These are phyloP conservation scores for Corynespora cassiicola DNA, from an alignment of 2,329 filamentous ascomycete genomes.

Conservation along the genomic window DNA sequence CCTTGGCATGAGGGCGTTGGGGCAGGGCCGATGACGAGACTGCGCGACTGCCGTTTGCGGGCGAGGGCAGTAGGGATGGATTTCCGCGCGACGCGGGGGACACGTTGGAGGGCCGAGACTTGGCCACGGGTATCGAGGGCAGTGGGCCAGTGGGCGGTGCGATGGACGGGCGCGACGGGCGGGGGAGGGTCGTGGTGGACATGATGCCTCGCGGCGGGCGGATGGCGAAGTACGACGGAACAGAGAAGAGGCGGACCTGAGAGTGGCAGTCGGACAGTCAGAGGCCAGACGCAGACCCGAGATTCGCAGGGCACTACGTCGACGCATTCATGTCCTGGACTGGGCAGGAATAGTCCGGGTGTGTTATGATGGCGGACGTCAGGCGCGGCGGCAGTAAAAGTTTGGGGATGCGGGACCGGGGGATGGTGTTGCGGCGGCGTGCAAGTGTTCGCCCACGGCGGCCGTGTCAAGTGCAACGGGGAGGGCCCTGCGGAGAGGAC, in stretches of 20 bases:
- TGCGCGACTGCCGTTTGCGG: slow-evolving; percentile 29
- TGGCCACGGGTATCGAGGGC: slow-evolving; percentile 75
- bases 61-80: slow-evolving; percentile 39
- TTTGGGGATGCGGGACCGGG: neutral
- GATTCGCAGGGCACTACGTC: slow-evolving; percentile 23
- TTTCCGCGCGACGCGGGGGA: slow-evolving; percentile 33
- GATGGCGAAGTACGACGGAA: no score
- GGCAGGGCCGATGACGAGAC: slow-evolving; percentile 42
- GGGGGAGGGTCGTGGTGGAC: slow-evolving; percentile 68
- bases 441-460: no score
- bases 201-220: slow-evolving; percentile 30
- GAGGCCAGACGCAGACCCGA: no score
- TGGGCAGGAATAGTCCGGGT: neutral
- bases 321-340: slow-evolving; percentile 38
- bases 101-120: slow-evolving; percentile 67
- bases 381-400: slow-evolving; percentile 5
- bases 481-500: no score
- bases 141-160: slow-evolving; percentile 75
- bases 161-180: slow-evolving; percentile 65
- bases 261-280: no score
- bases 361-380: slow-evolving; percentile 4
- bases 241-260: no score
- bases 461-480: no score
- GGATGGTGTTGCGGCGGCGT: no score
- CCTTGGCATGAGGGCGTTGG: slow-evolving; percentile 28